These are phyloP conservation scores for Candida argentea DNA, from an alignment of 805 yeast species.

Conservation along the genomic window DNA sequence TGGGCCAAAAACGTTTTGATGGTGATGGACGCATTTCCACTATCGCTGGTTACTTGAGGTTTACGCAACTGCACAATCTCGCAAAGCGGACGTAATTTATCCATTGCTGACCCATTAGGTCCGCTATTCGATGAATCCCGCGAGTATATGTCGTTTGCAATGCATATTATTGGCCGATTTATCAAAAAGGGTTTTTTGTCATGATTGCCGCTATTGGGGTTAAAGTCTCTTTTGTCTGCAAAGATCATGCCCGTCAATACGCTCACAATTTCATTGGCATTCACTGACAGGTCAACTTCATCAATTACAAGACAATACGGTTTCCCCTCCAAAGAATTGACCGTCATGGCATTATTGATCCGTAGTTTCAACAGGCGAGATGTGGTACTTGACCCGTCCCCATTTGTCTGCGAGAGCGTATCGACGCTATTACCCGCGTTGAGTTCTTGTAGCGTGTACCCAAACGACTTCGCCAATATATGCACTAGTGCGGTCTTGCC, in stretches of 20 bases:
- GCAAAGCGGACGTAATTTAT: constrained; percentile 59
- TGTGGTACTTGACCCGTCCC: constrained; percentile 9
- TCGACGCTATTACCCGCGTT: constrained; percentile 56
- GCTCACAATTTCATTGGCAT: constrained; percentile 25
- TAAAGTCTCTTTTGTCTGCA: constrained; percentile 39
- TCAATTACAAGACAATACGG: constrained; percentile 83
- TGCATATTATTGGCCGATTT: constrained; percentile 79
- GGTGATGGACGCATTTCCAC: constrained; percentile 26
- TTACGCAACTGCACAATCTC: constrained; percentile 62
- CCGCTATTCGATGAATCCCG: constrained; percentile 11
- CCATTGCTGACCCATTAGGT: constrained; percentile 48
- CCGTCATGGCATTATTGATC: constrained; percentile 46
- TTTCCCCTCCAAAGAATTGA: constrained; percentile 47
- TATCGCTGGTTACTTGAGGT: constrained; percentile 36
- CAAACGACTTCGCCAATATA: constrained; percentile 70
- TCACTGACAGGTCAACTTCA: constrained; percentile 59
- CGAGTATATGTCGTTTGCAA: constrained; percentile 82
- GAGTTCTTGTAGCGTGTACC: constrained; percentile 71
- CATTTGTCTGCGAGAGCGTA: constrained; percentile 17
- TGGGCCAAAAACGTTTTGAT: constrained; percentile 32
- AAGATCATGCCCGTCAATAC: constrained; percentile 51
- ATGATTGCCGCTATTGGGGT: constrained; percentile 2
- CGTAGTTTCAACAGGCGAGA: constrained; percentile 23
- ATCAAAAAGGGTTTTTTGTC: constrained; percentile 33
- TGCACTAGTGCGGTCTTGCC: constrained; percentile 91